phyloP scores from a whole-genome alignment of 768 basidiomycete species.

The Auricularia heimuer region DNA sequence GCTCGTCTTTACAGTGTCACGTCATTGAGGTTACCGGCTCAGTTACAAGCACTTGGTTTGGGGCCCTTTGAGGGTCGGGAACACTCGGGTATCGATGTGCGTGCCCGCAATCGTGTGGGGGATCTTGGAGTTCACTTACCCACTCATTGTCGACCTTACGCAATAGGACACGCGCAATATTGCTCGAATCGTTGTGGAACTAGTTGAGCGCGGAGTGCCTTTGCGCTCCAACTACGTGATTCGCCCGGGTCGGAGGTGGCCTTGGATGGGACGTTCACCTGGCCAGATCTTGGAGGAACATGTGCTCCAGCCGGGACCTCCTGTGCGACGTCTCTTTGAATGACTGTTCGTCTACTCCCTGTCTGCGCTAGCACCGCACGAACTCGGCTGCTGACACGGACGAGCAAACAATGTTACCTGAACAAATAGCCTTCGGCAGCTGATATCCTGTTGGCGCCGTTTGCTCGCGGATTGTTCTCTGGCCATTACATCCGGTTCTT shows the following conservation, averaged over 20 bases:
- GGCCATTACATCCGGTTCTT: neutral
- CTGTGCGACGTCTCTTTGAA: neutral
- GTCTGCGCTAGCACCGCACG: neutral
- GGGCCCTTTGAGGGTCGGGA: constrained; percentile 70
- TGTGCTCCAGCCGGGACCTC: constrained; percentile 5
- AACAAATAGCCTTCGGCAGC: too few species aligned
- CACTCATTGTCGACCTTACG: neutral
- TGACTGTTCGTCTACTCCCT: neutral
- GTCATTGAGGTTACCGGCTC: constrained; percentile 59
- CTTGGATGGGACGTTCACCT: constrained; percentile 71
- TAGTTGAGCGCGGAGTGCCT: constrained; percentile 57
- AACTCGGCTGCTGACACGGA: neutral
- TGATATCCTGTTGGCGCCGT: neutral
- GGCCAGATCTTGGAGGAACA: constrained; percentile 53
- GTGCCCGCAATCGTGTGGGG: constrained; percentile 21
- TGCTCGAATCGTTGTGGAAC: constrained; percentile 66
- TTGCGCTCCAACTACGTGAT: constrained; percentile 69
- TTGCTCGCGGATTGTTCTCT: neutral
- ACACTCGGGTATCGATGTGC: constrained; percentile 86
- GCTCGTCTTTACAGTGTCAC: neutral
- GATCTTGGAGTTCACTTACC: neutral
- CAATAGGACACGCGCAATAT: constrained; percentile 83
- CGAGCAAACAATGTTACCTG: neutral
- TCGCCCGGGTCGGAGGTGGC: constrained; percentile 57
- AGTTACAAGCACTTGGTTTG: constrained; percentile 63